These are phyloP conservation scores for Lumnitzera racemosa DNA, from an alignment of 345 rosid species.

Conservation along the genomic window DNA sequence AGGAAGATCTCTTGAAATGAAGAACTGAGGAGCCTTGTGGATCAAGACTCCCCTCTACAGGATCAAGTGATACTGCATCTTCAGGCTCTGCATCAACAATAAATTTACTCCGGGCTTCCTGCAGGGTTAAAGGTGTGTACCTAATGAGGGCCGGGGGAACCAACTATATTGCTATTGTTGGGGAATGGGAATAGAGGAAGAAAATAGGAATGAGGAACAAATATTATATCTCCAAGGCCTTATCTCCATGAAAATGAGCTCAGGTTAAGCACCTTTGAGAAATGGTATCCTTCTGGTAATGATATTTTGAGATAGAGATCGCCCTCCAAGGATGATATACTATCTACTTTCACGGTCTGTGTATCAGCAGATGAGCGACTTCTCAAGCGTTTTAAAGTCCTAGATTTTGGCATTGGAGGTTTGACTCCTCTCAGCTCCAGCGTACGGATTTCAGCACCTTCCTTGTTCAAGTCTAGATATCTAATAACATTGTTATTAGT, in stretches of 20 bases:
- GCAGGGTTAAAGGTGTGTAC: conserved; percentile 10
- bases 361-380: conserved; percentile 64
- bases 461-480: conserved; percentile 54
- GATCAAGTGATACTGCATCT: conserved; percentile 41
- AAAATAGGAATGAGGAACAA: not conserved
- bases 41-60: conserved; percentile 60
- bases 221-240: not conserved
- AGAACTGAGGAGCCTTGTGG: conserved; percentile 61
- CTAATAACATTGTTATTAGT: conserved; percentile 80
- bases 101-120: conserved; percentile 86
- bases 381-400: conserved; percentile 62
- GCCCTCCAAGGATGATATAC: conserved; percentile 57
- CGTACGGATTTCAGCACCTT: conserved; percentile 48
- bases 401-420: conserved; percentile 58
- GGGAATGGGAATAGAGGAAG: too few species aligned
- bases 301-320: conserved; percentile 57
- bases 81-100: conserved; percentile 66
- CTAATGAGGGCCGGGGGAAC: not conserved
- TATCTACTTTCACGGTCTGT: conserved; percentile 41
- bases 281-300: conserved; percentile 70
- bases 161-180: too few species aligned
- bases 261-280: conserved; percentile 58
- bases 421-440: conserved; percentile 80
- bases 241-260: not conserved
- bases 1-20: conserved; percentile 49